phyloP scores from a whole-genome alignment of 23 red algal species.

The Chondrus crispus region DNA sequence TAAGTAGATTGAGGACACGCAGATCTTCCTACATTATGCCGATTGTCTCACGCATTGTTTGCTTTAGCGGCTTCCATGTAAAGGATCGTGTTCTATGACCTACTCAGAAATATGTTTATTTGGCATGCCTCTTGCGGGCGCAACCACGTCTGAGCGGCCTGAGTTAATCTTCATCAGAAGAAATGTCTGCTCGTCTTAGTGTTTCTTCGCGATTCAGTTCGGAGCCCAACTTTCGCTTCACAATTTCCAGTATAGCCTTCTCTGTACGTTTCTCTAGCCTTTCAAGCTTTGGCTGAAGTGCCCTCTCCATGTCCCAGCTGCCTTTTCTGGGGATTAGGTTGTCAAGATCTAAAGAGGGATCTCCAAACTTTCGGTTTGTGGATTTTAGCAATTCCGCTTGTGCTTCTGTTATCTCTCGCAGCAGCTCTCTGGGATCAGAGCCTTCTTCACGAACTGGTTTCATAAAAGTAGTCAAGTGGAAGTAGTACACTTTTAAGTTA shows the following conservation, averaged over 20 bases:
- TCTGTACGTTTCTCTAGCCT: slow-evolving; percentile 50
- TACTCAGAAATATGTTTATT: no score
- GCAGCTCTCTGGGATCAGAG: slow-evolving; percentile 7
- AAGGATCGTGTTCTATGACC: no score
- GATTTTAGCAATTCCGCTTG: slow-evolving; percentile 6
- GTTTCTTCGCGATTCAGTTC: no score
- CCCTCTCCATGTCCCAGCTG: slow-evolving; percentile 54
- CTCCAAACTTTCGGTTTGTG: slow-evolving; percentile 33
- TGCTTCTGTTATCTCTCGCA: slow-evolving; percentile 34
- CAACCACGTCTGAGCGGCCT: no score
- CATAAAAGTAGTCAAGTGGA: neutral
- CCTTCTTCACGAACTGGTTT: slow-evolving; percentile 46
- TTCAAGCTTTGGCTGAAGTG: slow-evolving; percentile 26
- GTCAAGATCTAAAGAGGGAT: slow-evolving; percentile 30
- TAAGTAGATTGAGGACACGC: slow-evolving; percentile 67
- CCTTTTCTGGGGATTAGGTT: slow-evolving; percentile 45
- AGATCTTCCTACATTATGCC: no score
- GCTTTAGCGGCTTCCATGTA: no score
- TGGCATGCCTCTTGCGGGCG: no score
- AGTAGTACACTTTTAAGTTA: no score
- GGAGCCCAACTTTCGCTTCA: neutral
- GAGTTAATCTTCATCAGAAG: no score
- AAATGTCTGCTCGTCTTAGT: no score
- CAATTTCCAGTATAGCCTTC: slow-evolving; percentile 9
- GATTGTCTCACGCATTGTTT: no score